Base-by-base conservation (phyloP, 2,329 filamentous ascomycete genomes). In the Aschersonia sp. region DNA sequence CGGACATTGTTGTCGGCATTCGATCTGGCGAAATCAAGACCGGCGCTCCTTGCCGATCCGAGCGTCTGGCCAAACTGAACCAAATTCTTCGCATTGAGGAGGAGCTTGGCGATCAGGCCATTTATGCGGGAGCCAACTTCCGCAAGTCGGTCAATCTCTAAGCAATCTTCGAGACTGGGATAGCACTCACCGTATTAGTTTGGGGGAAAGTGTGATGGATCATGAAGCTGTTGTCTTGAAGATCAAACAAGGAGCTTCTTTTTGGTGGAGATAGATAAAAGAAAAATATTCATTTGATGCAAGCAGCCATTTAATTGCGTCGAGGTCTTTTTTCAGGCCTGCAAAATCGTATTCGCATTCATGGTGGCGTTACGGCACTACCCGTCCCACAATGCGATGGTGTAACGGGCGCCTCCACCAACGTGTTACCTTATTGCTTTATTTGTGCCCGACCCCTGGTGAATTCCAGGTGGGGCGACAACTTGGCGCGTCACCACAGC, bases 41-140 rank as follows among this genome's bases (percentile, higher is more conserved):
- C 56, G 89, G 89, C 79, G 90, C 90, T 54, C 92, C 92, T 59
- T 85, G 84, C 66, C 84, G 92, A 64, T 95, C 90, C 59, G 92
- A 98, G 81, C 89, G 92, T 77, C 80, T 97, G 58, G 92, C 92
- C 70, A 98, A 98, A 81, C 86, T 98, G 66, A 98, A 98, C 85
- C 92, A 98, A 79, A 95, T 98, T 64, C 85, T 98, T 64, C 87
- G 92, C 66, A 98, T 98, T 61, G 92, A 98, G 81, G 92, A 98
- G 77, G 92, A 98, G 79, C 84, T 98, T 55, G 89, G 89, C 60
- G 78, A 81, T 61, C 83, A 92, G 61, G 92, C 90, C 58, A 65
- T 97, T 71, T 98, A 90, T 67, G 89, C 90, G 59, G 92, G 92
- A 59, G 72, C 76, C 64, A 88, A 87, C 65, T 98, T 97, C 87